Evolutionary conservation across 495 filamentous ascomycete species (phyloP).

Genomic region (Geoglossum glabrum): DNA sequence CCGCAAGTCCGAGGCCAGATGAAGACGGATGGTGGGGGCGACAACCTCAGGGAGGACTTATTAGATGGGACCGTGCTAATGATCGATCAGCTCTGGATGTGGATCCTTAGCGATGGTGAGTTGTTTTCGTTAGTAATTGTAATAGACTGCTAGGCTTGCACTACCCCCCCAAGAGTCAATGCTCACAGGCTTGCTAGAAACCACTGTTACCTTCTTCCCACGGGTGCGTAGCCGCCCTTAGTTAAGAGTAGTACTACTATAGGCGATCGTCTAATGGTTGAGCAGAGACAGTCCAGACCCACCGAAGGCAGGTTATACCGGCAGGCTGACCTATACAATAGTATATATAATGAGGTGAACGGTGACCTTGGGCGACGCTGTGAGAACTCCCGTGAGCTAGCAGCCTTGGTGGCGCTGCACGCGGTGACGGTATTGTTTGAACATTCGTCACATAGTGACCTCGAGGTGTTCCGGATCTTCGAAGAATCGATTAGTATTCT

Average conservation of each 20-base stretch:
- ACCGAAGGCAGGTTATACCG: background rate
- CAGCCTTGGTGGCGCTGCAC: constrained; percentile 39
- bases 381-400: constrained; percentile 40
- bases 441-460: constrained; percentile 31
- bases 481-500: constrained; percentile 47
- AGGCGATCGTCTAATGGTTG: too few relatives aligned
- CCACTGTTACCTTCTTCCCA: constrained; percentile 11
- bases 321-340: constrained; percentile 39
- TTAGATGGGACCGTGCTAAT: background rate
- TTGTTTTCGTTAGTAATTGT: background rate
- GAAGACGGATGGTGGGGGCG: background rate
- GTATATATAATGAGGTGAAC: constrained; percentile 48
- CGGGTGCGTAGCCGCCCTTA: background rate
- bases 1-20: background rate
- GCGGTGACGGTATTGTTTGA: constrained; percentile 43
- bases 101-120: background rate
- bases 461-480: constrained; percentile 46
- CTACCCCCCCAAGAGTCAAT: too few relatives aligned
- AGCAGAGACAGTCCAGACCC: too few relatives aligned
- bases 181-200: background rate
- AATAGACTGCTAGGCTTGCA: too few relatives aligned
- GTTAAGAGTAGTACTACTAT: too few relatives aligned
- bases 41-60: background rate
- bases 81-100: background rate
- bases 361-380: constrained; percentile 44